Evolutionary conservation across 2,329 filamentous ascomycete species (phyloP).

Genomic region (Pyrenochaeta sp.): DNA sequence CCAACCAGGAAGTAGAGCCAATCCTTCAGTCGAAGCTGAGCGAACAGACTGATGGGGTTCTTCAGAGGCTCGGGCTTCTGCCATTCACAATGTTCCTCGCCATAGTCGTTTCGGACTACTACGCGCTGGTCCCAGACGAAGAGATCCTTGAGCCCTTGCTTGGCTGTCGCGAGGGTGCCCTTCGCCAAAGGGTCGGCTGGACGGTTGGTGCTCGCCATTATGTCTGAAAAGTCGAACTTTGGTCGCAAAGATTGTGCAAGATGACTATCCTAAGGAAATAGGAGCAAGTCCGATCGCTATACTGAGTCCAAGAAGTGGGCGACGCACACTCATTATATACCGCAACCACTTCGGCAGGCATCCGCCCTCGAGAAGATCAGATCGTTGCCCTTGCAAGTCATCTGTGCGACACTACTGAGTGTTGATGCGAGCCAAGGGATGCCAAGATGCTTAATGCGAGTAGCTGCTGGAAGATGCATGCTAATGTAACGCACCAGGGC

Average conservation of each 20-base stretch:
- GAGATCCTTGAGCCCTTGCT: conserved; percentile 70
- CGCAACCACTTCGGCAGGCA: conserved; percentile 15
- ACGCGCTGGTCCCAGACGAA: conserved; percentile 80
- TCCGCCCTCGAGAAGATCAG: conserved; percentile 21
- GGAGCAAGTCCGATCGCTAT: conserved; percentile 29
- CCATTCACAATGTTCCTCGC: conserved; percentile 74
- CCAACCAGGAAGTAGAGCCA: conserved; percentile 81
- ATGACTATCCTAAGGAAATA: conserved; percentile 15
- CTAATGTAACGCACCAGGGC: conserved; percentile 32
- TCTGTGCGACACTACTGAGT: conserved; percentile 28
- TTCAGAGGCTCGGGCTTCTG: conserved; percentile 69
- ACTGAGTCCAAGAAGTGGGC: conserved; percentile 8
- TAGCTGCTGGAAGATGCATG: conserved; percentile 28
- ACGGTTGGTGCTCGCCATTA: conserved; percentile 50
- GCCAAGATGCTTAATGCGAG: conserved; percentile 40
- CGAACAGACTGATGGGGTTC: conserved; percentile 75
- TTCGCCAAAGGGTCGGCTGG: conserved; percentile 73
- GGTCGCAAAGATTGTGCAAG: conserved; percentile 3
- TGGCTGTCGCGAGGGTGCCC: conserved; percentile 70
- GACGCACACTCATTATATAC: conserved; percentile 30
- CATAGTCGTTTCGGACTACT: conserved; percentile 69
- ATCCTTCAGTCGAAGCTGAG: conserved; percentile 68
- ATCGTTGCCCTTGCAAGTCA: conserved; percentile 26
- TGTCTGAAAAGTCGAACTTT: conserved; percentile 14
- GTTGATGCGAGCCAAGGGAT: conserved; percentile 41